These are phyloP conservation scores for Talinum fruticosum DNA, from an alignment of 148 eudicot species.

Conservation along the genomic window DNA sequence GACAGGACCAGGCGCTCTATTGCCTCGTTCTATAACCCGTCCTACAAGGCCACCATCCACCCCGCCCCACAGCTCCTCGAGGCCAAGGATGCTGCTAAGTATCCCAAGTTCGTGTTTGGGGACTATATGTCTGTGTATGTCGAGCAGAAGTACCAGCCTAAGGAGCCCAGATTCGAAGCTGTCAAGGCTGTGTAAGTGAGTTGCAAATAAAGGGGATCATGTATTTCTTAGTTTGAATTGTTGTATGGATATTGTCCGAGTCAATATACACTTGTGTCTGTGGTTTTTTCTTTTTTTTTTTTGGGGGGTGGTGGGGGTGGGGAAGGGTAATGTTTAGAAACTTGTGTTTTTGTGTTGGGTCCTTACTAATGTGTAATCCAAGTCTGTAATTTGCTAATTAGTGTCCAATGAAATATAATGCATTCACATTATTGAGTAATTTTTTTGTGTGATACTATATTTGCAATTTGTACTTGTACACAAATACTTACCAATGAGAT, in stretches of 20 bases:
- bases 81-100: slow-evolving; percentile 20
- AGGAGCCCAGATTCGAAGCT: slow-evolving; percentile 84
- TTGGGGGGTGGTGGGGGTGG: too few relatives aligned
- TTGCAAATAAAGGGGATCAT: not conserved
- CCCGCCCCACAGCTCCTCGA: slow-evolving; percentile 54
- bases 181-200: slow-evolving; percentile 44
- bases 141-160: slow-evolving; percentile 75
- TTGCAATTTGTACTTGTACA: too few relatives aligned
- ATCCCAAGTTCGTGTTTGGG: slow-evolving; percentile 75
- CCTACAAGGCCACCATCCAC: slow-evolving; percentile 54
- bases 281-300: too few relatives aligned
- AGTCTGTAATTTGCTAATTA: not conserved
- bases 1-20: slow-evolving; percentile 68
- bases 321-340: too few relatives aligned
- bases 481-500: too few relatives aligned
- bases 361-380: too few relatives aligned
- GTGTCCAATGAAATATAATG: not conserved
- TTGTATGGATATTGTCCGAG: too few relatives aligned
- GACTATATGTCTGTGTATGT: slow-evolving; percentile 83
- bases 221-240: not conserved
- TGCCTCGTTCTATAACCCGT: slow-evolving; percentile 86
- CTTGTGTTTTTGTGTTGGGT: not conserved
- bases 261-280: too few relatives aligned
- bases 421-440: too few relatives aligned
- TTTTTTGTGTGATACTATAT: too few relatives aligned